Conservation (phyloP, 768 basidiomycete genomes). For the Tricholoma terreum region DNA sequence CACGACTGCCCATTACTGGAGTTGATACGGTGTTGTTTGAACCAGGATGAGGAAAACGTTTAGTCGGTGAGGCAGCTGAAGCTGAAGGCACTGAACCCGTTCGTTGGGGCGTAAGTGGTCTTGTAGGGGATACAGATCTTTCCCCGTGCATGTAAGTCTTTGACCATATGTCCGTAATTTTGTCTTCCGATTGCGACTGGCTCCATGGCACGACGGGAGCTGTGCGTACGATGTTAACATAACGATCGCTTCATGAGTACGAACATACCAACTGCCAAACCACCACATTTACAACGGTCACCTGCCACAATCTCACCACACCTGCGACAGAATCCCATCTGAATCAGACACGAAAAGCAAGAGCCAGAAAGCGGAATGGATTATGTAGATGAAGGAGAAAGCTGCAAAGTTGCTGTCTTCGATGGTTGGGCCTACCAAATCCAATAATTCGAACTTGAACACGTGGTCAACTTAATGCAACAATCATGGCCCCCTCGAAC, state of each 20-base stretch:
- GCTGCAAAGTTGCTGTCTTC: not conserved
- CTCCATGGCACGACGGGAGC: constrained; percentile 73
- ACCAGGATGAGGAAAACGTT: constrained; percentile 51
- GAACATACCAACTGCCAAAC: constrained; percentile 69
- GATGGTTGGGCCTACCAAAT: not conserved
- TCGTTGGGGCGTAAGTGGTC: constrained; percentile 23
- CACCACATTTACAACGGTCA: constrained; percentile 77
- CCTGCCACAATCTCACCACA: constrained; percentile 81
- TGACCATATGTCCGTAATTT: constrained; percentile 69
- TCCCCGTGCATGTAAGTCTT: constrained; percentile 69
- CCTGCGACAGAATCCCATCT: constrained; percentile 82
- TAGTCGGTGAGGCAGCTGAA: constrained; percentile 28
- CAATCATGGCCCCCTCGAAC: not conserved
- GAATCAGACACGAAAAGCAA: constrained; percentile 6
- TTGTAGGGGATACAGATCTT: constrained; percentile 39
- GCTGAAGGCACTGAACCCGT: constrained; percentile 16
- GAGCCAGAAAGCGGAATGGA: constrained; percentile 8
- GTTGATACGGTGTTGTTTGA: constrained; percentile 27
- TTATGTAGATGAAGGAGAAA: not conserved
- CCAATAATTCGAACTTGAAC: too few relatives aligned
- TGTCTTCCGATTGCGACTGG: constrained; percentile 37
- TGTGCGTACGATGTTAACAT: constrained; percentile 21
- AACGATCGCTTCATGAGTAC: constrained; percentile 2
- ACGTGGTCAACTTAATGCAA: not conserved
- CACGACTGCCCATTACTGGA: constrained; percentile 40